These are phyloP conservation scores for Rhizopogon vesiculosus DNA, from an alignment of 768 basidiomycete species.

Conservation along the genomic window DNA sequence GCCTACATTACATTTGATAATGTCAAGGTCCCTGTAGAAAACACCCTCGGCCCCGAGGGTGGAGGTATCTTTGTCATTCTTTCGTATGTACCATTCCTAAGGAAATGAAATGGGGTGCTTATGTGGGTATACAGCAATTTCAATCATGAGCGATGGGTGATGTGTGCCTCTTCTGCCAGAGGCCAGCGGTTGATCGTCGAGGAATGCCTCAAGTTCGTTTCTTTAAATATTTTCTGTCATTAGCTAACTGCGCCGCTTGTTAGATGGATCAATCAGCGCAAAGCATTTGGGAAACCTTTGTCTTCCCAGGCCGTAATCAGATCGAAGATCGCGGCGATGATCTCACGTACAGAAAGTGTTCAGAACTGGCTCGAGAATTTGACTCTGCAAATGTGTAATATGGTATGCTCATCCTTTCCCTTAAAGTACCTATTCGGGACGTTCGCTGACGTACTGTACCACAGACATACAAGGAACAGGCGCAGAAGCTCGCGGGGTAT, in stretches of 20 bases:
- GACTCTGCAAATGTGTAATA: constrained; percentile 79
- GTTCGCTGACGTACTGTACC: not conserved
- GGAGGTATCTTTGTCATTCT: constrained; percentile 63
- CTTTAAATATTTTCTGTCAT: not conserved
- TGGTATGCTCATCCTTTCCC: constrained; percentile 35
- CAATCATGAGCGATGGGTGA: constrained; percentile 74
- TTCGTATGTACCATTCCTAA: constrained; percentile 29
- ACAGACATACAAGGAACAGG: constrained; percentile 66
- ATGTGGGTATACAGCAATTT: constrained; percentile 38
- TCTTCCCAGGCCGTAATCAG: constrained; percentile 69
- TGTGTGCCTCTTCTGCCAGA: constrained; percentile 52
- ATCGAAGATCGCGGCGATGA: constrained; percentile 75
- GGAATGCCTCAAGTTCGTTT: constrained; percentile 62
- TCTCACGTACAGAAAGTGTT: constrained; percentile 57
- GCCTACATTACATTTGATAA: constrained; percentile 74
- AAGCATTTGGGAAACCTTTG: constrained; percentile 74
- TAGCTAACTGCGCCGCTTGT: not conserved
- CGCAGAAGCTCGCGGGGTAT: constrained; percentile 62
- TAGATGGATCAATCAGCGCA: constrained; percentile 74
- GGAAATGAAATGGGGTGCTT: not conserved
- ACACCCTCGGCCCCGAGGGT: constrained; percentile 78
- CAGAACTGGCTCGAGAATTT: constrained; percentile 79
- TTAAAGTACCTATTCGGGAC: constrained; percentile 12
- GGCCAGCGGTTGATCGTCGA: constrained; percentile 62
- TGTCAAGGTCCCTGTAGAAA: constrained; percentile 79